Conservation (phyloP, 2,329 filamentous ascomycete species). For the Fusarium bulbicola region DNA sequence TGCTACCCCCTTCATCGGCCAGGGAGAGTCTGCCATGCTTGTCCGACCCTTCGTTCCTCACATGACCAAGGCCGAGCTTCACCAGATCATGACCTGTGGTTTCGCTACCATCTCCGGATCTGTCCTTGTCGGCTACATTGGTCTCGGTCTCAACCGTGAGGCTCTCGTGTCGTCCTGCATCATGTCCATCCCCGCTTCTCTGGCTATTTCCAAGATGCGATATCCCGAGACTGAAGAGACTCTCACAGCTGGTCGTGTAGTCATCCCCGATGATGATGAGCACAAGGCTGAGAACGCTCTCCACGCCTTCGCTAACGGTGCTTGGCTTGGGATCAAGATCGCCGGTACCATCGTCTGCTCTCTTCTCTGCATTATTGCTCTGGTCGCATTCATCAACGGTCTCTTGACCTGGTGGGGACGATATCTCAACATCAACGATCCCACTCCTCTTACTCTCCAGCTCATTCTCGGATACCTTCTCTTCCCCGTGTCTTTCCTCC, state of each 20-base stretch:
- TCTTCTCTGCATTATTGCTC: slow-evolving; percentile 83
- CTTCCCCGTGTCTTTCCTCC: slow-evolving; percentile 81
- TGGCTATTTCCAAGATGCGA: slow-evolving; percentile 88
- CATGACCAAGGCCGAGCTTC: slow-evolving; percentile 86
- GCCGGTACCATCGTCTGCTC: slow-evolving; percentile 83
- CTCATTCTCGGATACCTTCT: slow-evolving; percentile 80
- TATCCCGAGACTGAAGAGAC: slow-evolving; percentile 90
- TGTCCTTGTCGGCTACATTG: slow-evolving; percentile 86
- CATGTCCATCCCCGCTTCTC: slow-evolving; percentile 92
- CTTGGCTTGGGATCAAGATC: slow-evolving; percentile 88
- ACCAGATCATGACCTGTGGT: slow-evolving; percentile 92
- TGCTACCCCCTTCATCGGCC: slow-evolving; percentile 92
- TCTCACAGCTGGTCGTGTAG: slow-evolving; percentile 81
- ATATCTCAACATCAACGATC: slow-evolving; percentile 77
- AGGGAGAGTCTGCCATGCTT: slow-evolving; percentile 93
- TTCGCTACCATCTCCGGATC: slow-evolving; percentile 93
- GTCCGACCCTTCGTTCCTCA: slow-evolving; percentile 87
- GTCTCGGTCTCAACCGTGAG: slow-evolving; percentile 83
- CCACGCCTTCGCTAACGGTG: slow-evolving; percentile 85
- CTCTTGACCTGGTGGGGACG: slow-evolving; percentile 85
- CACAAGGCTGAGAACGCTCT: slow-evolving; percentile 81
- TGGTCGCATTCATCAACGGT: slow-evolving; percentile 78
- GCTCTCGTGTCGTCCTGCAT: slow-evolving; percentile 91
- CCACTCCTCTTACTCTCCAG: slow-evolving; percentile 72
- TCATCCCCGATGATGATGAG: slow-evolving; percentile 82